Percentiles rank a stretch among this genome's conserved stretches.
Conservation (phyloP, 2,329 filamentous ascomycete genomes). For the Monilinia vaccinii-corymbosi region DNA sequence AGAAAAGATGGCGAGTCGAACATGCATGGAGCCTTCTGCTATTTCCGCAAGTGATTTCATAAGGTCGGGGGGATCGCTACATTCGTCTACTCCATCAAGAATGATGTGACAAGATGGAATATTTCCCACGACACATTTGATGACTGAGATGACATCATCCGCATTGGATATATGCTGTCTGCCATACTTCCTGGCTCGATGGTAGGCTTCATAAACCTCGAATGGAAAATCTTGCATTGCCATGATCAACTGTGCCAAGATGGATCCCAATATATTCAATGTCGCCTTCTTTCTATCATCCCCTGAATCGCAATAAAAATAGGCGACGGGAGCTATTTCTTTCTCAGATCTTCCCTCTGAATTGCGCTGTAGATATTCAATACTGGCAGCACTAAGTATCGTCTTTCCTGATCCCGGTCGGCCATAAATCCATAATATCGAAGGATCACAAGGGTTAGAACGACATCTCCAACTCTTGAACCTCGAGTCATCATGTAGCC, state of each 20-base stretch:
- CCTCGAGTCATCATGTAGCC: background rate
- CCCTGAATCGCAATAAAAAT: slow-evolving; percentile 4
- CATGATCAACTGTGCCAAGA: slow-evolving; percentile 4
- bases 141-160: background rate
- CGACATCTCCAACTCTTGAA: background rate
- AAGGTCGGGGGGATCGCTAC: background rate
- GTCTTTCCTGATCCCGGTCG: slow-evolving; percentile 3
- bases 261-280: background rate
- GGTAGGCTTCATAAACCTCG: background rate
- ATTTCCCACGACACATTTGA: background rate
- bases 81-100: slow-evolving; percentile 8
- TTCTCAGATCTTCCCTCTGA: background rate
- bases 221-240: background rate
- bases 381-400: background rate
- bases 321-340: background rate
- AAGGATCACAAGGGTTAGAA: background rate
- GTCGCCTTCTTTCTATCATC: background rate
- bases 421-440: slow-evolving; percentile 2
- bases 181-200: slow-evolving; percentile 4
- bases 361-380: background rate
- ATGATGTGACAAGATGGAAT: background rate
- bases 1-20: background rate
- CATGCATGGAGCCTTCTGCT: background rate
- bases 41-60: background rate
- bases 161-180: slow-evolving; percentile 5